These are phyloP conservation scores for Plasmodium inui DNA, from an alignment of 169 alveolate genomes.

Conservation along the genomic window DNA sequence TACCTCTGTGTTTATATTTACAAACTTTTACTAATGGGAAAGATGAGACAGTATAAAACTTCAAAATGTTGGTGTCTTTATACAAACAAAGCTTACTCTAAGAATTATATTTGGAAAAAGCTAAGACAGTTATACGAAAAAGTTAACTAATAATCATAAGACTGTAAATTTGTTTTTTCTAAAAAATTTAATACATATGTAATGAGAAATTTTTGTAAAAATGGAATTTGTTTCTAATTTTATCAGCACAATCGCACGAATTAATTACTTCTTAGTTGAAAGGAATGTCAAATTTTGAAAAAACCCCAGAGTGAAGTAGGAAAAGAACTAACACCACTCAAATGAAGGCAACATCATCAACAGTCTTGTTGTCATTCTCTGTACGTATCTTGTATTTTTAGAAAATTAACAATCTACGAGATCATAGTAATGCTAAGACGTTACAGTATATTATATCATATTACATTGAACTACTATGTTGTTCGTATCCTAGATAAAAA, in stretches of 20 bases:
- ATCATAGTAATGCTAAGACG: background rate
- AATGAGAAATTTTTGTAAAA: background rate
- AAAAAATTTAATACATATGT: background rate
- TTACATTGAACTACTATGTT: background rate
- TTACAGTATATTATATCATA: background rate
- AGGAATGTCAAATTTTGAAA: background rate
- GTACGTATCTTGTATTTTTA: background rate
- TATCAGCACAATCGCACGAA: background rate
- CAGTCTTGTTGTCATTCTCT: background rate
- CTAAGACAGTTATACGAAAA: background rate
- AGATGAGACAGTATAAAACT: background rate
- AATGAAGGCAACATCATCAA: background rate
- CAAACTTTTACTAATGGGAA: background rate
- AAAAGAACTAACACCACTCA: background rate
- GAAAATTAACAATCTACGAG: background rate
- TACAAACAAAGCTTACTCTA: background rate
- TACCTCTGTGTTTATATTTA: background rate
- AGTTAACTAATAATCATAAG: background rate
- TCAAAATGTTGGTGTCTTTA: background rate
- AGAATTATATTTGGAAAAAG: background rate
- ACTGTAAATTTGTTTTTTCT: background rate
- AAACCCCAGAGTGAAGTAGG: background rate
- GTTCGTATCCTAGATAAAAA: background rate
- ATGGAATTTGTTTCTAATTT: background rate
- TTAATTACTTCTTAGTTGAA: background rate